A percentile compares a stretch with the other conserved stretches of the same genome.
Evolutionary conservation across 768 basidiomycete species (phyloP).

Genomic region (Phaffia australis): DNA sequence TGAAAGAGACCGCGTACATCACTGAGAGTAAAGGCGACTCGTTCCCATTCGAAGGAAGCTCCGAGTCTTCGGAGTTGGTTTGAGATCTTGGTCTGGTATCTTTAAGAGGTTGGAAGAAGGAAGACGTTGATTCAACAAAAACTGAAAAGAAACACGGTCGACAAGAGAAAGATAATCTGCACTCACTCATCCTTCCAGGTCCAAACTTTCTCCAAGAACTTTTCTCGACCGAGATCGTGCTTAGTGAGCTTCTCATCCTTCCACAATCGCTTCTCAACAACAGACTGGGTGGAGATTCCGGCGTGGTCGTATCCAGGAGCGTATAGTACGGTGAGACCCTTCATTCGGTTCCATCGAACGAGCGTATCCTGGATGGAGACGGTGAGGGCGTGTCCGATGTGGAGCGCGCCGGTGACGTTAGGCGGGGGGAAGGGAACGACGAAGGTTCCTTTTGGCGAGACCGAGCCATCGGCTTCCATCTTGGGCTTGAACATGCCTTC

Average conservation of each 20-base stretch:
- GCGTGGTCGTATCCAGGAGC: conserved; percentile 96
- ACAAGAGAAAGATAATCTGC: conserved; percentile 2
- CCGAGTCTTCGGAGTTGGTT: conserved; percentile 78
- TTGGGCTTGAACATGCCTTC: conserved; percentile 83
- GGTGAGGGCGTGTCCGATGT: conserved; percentile 90
- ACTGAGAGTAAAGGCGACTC: conserved; percentile 67
- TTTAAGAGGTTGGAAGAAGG: conserved; percentile 33
- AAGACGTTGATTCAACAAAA: no score
- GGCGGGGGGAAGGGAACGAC: conserved; percentile 86
- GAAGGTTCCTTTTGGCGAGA: conserved; percentile 58
- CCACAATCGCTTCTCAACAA: conserved; percentile 84
- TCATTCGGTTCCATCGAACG: conserved; percentile 94
- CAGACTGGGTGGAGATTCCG: conserved; percentile 94
- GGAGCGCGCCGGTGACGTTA: conserved; percentile 89
- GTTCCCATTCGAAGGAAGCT: conserved; percentile 87
- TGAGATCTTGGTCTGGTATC: conserved; percentile 88
- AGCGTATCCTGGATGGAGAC: conserved; percentile 81
- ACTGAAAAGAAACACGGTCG: not conserved
- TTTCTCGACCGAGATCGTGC: conserved; percentile 89
- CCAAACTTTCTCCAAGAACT: conserved; percentile 79
- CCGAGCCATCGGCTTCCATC: conserved; percentile 48
- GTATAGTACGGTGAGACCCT: conserved; percentile 78
- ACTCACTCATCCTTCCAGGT: conserved; percentile 94
- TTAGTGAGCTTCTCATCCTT: conserved; percentile 71
- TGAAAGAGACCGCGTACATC: conserved; percentile 63